Percentiles rank a stretch among this genome's conserved stretches.
Evolutionary conservation across 1,284 basidiomycete species (phyloP).

Genomic region (Peniophora sp.): DNA sequence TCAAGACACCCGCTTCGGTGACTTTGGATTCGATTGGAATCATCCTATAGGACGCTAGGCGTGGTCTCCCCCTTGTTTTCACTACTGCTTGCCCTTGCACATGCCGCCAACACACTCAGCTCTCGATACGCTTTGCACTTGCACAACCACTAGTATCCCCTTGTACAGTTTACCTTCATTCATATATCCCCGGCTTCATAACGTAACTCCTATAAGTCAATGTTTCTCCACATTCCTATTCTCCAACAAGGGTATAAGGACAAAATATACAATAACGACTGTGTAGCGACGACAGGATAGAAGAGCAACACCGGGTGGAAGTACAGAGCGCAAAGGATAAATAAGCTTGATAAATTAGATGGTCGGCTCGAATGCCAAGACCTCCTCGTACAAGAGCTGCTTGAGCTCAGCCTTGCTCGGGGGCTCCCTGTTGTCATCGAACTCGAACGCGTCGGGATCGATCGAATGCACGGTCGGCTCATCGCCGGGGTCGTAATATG

Average conservation of each 20-base stretch:
- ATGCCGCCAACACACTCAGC: too few species aligned
- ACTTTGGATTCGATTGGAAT: conserved; percentile 66
- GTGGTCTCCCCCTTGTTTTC: conserved; percentile 6
- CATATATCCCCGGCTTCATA: not conserved
- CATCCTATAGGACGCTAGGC: not conserved
- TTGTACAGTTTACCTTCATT: too few species aligned
- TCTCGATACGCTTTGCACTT: too few species aligned
- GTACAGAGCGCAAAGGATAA: conserved; percentile 1
- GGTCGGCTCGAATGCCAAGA: conserved; percentile 55
- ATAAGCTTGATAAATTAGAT: conserved; percentile 26
- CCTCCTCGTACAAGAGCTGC: conserved; percentile 58
- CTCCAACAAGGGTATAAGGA: too few species aligned
- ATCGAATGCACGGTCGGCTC: conserved; percentile 72
- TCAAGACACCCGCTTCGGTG: conserved; percentile 67
- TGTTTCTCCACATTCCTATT: too few species aligned
- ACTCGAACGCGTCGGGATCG: conserved; percentile 81
- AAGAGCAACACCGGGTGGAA: not conserved
- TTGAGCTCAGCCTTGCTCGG: conserved; percentile 74
- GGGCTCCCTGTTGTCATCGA: conserved; percentile 75
- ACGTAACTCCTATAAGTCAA: not conserved
- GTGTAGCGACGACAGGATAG: not conserved
- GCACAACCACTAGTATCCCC: too few species aligned
- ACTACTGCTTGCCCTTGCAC: conserved; percentile 1
- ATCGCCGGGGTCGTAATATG: conserved; percentile 78
- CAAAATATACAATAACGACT: too few species aligned